Evolutionary conservation across 257 asterid genomes (phyloP), one percentile per base, ranked within the genome.

Genomic region (Scutellaria barbata): DNA sequence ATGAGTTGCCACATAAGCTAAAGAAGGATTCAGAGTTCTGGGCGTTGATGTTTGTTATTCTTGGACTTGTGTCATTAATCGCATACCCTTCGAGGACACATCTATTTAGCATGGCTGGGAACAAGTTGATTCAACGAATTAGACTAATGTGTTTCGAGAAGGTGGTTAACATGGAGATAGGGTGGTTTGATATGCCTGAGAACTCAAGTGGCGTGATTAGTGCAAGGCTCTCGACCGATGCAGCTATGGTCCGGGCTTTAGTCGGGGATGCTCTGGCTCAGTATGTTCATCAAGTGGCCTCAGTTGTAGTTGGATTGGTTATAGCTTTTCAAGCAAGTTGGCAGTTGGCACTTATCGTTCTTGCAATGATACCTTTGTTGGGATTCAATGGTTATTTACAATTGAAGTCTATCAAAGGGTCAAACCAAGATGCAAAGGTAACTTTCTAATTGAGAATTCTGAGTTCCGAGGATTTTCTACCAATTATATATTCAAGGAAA

Each of bases 321-420:
- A 81, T 86, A 63, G 89, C 91, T 61, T 86, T 86, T 76, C 72
- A 43, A 50, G 85, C 89, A 57, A 81, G 85, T 78, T 86, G 89
- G 91, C 82, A 80, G 68, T 35, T 86, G 75, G 69, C 91, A 25
- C 81, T 84, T 47, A 80, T 86, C 9, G n/a, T 82, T 42, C 20
- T 78, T 56, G 79, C 71, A 14, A 67, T 86, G 78, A 8, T 78
- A 25, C 91, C 91, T 9, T 62, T 84, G 4, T 12, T 82, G 7
- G 79, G 76, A 54, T 77, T 71, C 18, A 84, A 68, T 46, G 76
- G 68, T 37, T 83, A 69, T 57, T 60, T 76, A 33, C 85, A 84
- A 53, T n/a, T 48, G 18, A 80, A 81, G 69, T 78, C 71, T 63
- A 42, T 39, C 8, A 71, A 45, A 47, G 87, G 85, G 57, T 79